Evolutionary conservation across 2,329 filamentous ascomycete species (phyloP), one percentile per base, ranked within the genome.

Genomic region (Phoma sp.): DNA sequence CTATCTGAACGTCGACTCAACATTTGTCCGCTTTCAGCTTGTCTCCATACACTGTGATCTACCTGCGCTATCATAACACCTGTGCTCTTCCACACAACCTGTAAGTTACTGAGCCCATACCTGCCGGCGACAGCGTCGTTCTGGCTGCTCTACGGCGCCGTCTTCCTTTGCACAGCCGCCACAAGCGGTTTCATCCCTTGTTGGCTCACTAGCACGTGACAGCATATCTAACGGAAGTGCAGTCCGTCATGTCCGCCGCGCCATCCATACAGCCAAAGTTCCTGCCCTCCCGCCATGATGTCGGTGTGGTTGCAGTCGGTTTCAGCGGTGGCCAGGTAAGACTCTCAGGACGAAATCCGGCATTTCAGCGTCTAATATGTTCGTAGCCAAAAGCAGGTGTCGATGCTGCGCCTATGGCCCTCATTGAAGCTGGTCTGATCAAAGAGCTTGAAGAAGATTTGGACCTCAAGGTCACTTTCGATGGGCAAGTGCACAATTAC

Each of bases 271-370:
- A 80, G 43, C 83, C 85, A 57, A 92, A 89, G 72, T 98, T 97
- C 80, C 88, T 98, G 66, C 82, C 88, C 61, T 83, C 88, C 72
- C 85, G 87, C 29, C 84, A 90, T 71, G 88, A 98, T 71, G 83
- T 99, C 62, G 95, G 94, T 60, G 85, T 99, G 52, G 92, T 98
- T 33, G 92, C 94, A 44, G 95, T 98, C 33, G 94, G 94, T 60
- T 99, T 98, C 82, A 96, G 92, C 49, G 94, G 94, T 64, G 95
- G 95, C 53, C 95, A 97, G 86, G 92, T 95, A 86, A 67, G 82
- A 9, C 55, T 38, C 32, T 4, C 24, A 19, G 19, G 43, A 21
- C 21, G 9, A n/a, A 6, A 9, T 19, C n/a, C 15, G 32, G 17
- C 17, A 25, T 44, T 55, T 47, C 31, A 39, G 33, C 35, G n/a